phyloP scores from a whole-genome alignment of 306 rosid genomes.

The Castanea mollissima region DNA sequence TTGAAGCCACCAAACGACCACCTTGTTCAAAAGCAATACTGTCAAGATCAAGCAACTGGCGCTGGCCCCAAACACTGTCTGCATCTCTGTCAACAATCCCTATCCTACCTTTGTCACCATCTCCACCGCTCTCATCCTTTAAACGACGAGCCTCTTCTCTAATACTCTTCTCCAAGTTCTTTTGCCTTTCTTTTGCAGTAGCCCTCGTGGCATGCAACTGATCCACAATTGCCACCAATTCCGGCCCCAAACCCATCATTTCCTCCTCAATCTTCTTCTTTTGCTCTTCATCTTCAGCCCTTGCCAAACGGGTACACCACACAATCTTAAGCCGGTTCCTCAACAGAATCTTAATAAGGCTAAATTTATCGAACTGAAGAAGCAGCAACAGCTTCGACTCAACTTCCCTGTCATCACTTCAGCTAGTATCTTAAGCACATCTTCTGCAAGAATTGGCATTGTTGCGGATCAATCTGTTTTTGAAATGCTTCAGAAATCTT shows the following conservation, averaged over 20 bases:
- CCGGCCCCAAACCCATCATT: constrained; percentile 65
- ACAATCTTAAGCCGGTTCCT: constrained; percentile 75
- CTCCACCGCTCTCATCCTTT: constrained; percentile 75
- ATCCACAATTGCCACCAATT: constrained; percentile 76
- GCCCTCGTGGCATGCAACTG: constrained; percentile 91
- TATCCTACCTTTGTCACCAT: constrained; percentile 68
- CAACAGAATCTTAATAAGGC: constrained; percentile 68
- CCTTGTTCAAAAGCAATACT: constrained; percentile 72
- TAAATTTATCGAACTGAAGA: constrained; percentile 70
- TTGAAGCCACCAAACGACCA: constrained; percentile 65
- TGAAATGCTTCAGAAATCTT: constrained; percentile 88
- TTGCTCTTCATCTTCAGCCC: constrained; percentile 84
- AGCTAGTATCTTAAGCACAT: constrained; percentile 75
- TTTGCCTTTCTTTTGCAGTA: constrained; percentile 85
- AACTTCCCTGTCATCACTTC: constrained; percentile 75
- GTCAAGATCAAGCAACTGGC: constrained; percentile 84
- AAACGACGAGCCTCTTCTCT: constrained; percentile 89
- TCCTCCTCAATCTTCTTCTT: constrained; percentile 85
- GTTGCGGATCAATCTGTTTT: constrained; percentile 85
- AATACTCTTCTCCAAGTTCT: constrained; percentile 86
- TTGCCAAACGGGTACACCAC: constrained; percentile 89
- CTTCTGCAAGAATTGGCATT: constrained; percentile 89
- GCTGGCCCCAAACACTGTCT: constrained; percentile 84
- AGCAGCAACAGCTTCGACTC: constrained; percentile 67
- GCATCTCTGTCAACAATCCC: constrained; percentile 67